Conservation (phyloP, 768 basidiomycete genomes). For the Boletus rubescentipes region DNA sequence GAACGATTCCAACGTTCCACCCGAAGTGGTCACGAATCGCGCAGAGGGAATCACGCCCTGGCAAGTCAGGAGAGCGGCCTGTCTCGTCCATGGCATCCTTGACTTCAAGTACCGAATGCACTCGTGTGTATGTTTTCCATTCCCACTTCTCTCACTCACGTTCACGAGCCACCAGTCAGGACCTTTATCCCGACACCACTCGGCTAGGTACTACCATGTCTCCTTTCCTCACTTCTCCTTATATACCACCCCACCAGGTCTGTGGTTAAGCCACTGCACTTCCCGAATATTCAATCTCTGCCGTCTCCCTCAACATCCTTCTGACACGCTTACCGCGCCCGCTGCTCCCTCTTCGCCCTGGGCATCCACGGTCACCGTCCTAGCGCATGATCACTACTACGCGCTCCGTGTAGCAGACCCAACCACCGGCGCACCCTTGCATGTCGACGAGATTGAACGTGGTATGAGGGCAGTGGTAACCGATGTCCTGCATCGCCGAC, state of each 20-base stretch:
- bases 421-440: conserved; percentile 29
- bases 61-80: conserved; percentile 85
- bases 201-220: conserved; percentile 54
- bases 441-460: conserved; percentile 43
- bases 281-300: conserved; percentile 72
- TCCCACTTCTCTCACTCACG: conserved; percentile 5
- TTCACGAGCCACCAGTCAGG: conserved; percentile 47
- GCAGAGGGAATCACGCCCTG: conserved; percentile 59
- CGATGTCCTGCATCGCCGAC: conserved; percentile 57
- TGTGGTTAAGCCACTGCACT: conserved; percentile 63
- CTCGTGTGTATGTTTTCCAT: conserved; percentile 44
- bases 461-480: conserved; percentile 43
- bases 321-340: conserved; percentile 59
- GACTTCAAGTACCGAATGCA: conserved; percentile 69
- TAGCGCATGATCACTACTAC: conserved; percentile 80
- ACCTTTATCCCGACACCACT: conserved; percentile 67
- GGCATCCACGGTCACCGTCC: conserved; percentile 58
- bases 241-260: conserved; percentile 34
- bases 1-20: conserved; percentile 68
- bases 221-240: neutral
- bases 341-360: conserved; percentile 39
- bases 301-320: conserved; percentile 66
- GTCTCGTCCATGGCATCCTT: conserved; percentile 69
- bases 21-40: conserved; percentile 23
- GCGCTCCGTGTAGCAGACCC: conserved; percentile 59